Conservation (phyloP, 129 eudicot species). For the Calendula officinalis region DNA sequence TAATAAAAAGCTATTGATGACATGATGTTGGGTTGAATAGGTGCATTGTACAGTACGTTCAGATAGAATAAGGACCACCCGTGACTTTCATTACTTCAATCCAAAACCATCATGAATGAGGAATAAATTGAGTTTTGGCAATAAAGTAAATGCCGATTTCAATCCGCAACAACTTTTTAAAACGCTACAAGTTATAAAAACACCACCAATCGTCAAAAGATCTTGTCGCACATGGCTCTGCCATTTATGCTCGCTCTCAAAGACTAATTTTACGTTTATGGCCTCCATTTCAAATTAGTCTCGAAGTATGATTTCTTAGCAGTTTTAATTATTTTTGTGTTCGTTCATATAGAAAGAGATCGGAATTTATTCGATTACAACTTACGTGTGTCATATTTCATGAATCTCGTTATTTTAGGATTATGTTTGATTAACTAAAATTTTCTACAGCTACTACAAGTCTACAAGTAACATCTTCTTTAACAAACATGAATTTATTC, state of each 20-base stretch:
- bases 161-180: slow-evolving; percentile 1
- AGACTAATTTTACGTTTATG: background rate
- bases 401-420: no score
- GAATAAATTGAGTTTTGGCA: slow-evolving; percentile 11
- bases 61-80: slow-evolving; percentile 10
- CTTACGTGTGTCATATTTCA: no score
- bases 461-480: no score
- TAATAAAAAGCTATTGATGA: background rate
- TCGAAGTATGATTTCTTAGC: background rate
- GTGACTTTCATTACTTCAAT: slow-evolving; percentile 20
- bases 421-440: no score
- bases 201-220: background rate
- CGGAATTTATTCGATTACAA: no score
- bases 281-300: background rate
- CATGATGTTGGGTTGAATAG: slow-evolving; percentile 16
- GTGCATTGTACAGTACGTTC: background rate
- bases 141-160: background rate
- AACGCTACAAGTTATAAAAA: background rate
- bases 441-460: no score
- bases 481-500: no score
- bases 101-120: slow-evolving; percentile 11
- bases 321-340: background rate
- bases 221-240: background rate
- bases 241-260: background rate
- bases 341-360: no score